Percentiles rank a stretch among this genome's conserved stretches.
Conservation (phyloP, 108 stramenopile species). For the Fragilariopsis cylindrus region DNA sequence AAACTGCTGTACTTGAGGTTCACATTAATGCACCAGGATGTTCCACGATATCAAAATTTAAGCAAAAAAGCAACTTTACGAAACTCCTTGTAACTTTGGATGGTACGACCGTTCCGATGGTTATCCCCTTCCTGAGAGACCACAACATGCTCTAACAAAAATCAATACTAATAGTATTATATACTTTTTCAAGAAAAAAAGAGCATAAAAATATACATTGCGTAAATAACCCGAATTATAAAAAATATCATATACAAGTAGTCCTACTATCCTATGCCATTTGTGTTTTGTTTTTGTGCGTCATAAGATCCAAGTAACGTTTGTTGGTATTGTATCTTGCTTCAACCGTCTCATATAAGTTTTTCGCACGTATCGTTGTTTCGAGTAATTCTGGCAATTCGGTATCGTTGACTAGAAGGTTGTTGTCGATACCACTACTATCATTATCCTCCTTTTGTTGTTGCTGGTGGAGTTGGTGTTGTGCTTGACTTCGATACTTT, state of each 20-base stretch:
- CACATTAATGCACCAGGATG: conserved; percentile 74
- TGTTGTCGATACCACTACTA: conserved; percentile 12
- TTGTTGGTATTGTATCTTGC: conserved; percentile 61
- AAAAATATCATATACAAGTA: too few species aligned
- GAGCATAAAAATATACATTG: too few species aligned
- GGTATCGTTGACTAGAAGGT: conserved; percentile 60
- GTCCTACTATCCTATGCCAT: too few species aligned
- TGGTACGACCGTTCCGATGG: conserved; percentile 74
- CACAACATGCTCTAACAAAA: not conserved
- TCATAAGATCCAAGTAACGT: conserved; percentile 43
- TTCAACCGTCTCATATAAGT: conserved; percentile 49
- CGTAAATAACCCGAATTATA: too few species aligned
- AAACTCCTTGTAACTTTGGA: conserved; percentile 64
- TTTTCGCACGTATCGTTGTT: conserved; percentile 44
- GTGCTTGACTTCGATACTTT: conserved; percentile 37
- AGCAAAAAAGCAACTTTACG: conserved; percentile 65
- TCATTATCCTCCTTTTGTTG: conserved; percentile 25
- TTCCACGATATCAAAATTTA: conserved; percentile 72
- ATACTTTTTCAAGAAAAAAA: too few species aligned
- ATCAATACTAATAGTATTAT: too few species aligned
- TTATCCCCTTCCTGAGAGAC: conserved; percentile 60
- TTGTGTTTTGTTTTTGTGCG: conserved; percentile 8
- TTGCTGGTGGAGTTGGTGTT: not conserved
- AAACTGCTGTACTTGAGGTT: conserved; percentile 60
- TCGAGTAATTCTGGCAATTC: conserved; percentile 65